Percentiles rank a stretch among this genome's conserved stretches.
These are phyloP conservation scores for Amborella trichopoda DNA, from an alignment of 164 flowering plant genomes.

Conservation along the genomic window DNA sequence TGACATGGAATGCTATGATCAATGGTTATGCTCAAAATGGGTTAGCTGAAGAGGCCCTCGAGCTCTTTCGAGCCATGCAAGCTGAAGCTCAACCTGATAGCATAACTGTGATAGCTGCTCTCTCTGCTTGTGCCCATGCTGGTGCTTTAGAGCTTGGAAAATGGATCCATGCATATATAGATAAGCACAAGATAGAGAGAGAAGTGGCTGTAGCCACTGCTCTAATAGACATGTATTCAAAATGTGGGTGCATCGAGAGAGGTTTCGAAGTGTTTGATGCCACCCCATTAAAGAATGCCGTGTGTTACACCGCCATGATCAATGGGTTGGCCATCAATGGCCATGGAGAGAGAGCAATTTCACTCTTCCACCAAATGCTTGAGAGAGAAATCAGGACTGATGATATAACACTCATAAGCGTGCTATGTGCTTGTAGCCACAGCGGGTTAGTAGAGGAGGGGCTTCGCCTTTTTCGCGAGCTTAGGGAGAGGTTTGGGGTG, in stretches of 20 bases:
- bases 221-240: constrained; percentile 12
- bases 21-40: constrained; percentile 6
- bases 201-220: constrained; percentile 8
- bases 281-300: constrained; percentile 7
- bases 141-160: constrained; percentile 12
- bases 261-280: constrained; percentile 9
- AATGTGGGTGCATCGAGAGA: constrained; percentile 11
- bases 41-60: constrained; percentile 6
- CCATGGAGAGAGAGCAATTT: constrained; percentile 4
- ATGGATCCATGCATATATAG: constrained; percentile 11
- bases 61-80: background rate
- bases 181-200: constrained; percentile 2
- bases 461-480: constrained; percentile 2
- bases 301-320: constrained; percentile 14
- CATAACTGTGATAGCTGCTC: background rate
- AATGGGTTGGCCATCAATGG: constrained; percentile 15
- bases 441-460: constrained; percentile 11
- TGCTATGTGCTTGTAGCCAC: constrained; percentile 11
- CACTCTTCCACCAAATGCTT: constrained; percentile 8
- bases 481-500: constrained; percentile 3
- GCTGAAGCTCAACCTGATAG: background rate
- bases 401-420: constrained; percentile 4
- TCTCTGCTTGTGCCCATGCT: constrained; percentile 8
- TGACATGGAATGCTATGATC: constrained; percentile 6
- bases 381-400: constrained; percentile 3